Conservation (phyloP, 495 filamentous ascomycete species). For the Hypoxylon intermedium region DNA sequence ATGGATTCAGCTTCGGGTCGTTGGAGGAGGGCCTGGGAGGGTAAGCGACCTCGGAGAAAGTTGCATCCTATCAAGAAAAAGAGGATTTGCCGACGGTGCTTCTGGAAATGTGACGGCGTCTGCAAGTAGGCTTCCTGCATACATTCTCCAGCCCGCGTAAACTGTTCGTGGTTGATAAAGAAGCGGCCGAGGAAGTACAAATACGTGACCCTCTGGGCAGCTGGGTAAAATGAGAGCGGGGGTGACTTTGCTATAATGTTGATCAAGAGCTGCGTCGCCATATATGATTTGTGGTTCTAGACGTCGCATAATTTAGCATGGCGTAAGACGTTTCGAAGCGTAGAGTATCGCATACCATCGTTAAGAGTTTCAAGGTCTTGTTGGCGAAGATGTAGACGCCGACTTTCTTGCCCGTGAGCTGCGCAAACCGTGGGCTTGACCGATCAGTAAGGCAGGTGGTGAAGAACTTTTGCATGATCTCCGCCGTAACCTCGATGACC, state of each 20-base stretch:
- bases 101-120: conserved; percentile 68
- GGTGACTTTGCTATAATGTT: conserved; percentile 86
- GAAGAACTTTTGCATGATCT: conserved; percentile 87
- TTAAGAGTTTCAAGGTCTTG: conserved; percentile 85
- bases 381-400: conserved; percentile 93
- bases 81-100: conserved; percentile 80
- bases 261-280: conserved; percentile 85
- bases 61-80: conserved; percentile 84
- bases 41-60: conserved; percentile 85
- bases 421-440: conserved; percentile 62
- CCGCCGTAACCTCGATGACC: conserved; percentile 82
- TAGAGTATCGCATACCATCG: conserved; percentile 63
- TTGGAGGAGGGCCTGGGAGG: conserved; percentile 66
- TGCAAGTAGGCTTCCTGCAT: conserved; percentile 82
- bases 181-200: conserved; percentile 95
- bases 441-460: conserved; percentile 89
- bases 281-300: conserved; percentile 66
- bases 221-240: conserved; percentile 77
- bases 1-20: conserved; percentile 76
- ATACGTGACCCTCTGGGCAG: conserved; percentile 88
- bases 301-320: conserved; percentile 11
- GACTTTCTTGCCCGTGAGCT: conserved; percentile 80
- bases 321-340: not conserved
- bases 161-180: conserved; percentile 81
- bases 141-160: conserved; percentile 72